Evolutionary conservation across 768 basidiomycete genomes (phyloP), one percentile per base, ranked within the genome.

Genomic region (Kwoniella sp.): DNA sequence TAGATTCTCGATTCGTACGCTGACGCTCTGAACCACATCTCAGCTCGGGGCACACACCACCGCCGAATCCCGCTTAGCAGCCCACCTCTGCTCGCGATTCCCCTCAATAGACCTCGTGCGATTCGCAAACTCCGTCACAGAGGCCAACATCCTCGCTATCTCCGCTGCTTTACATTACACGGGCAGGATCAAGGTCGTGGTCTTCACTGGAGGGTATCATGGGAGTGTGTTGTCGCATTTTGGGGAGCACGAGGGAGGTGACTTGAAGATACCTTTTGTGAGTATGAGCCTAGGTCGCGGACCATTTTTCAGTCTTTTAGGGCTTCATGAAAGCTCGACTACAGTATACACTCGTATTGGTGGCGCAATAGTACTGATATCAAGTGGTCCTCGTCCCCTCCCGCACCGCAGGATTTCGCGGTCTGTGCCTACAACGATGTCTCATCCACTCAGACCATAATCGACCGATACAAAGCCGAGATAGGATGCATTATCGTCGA

Each of bases 61-160:
- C 2, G 28, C 55, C 26, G 70, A 71, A 60, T 60, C 63, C 4
- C 45, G 51, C 17, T 52, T 71, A 15, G 63, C 67, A 11, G 34
- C 29, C 20, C 60, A 55, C 29, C 51, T 71, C 47, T 55, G 59
- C 20, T 25, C 55, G 2, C 30, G 67, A 45, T 66, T 71, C 22
- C 70, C 70, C 1, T 68, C 67, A 4, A 63, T 71, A 30, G 67
- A 68, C 2, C 64, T 62, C 20, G 25, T 71, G 9, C 54, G 70
- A 17, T 71, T 65, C 60, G 51, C 67, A n/a, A 71, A 71, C 34
- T 71, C 70, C 1, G 70, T 63, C 12, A 71, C 70, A 12, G 70
- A 71, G 34, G 70, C 70, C 3, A 65, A 67, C 28, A 57, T 68
- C 20, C 58, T 65, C 30, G 58, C 63, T 2, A 68, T 71, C 7